Base-by-base conservation (phyloP, 805 yeast species). In the Blastobotrys chiropterorum region DNA sequence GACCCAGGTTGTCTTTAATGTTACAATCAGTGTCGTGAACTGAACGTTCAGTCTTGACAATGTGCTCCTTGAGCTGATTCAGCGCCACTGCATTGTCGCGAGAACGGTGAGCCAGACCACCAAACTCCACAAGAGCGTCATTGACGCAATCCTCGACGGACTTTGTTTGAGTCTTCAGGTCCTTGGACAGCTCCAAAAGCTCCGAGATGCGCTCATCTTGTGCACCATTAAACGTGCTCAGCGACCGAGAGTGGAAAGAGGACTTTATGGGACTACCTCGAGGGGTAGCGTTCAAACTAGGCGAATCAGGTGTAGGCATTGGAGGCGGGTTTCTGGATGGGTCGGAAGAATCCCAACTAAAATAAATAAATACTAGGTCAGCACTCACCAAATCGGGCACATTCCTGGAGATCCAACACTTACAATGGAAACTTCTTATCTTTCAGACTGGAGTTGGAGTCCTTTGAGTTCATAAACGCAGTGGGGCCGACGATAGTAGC, bases 321-420 rank as follows among this genome's bases (percentile, higher is more conserved):
- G 76, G 73, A 1, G 72, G 72, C n/a, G 75, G 75, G 34, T 69
- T 68, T 52, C 74, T 58, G 48, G 56, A 53, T 2, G 75, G 75
- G 49, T 72, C 73, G 15, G 67, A 64, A 22, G 73, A 69, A 45
- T 72, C 74, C 75, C 75, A 71, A 59, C 68, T 63, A n/a, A 31
- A 19, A 45, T n/a, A n/a, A 30, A 15, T 14, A 3, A 34, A 22
- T n/a, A 40, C 20, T 15, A 40, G 16, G 20, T 40, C 16, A 40
- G 17, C 16, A 15, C 20, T 3, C 13, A 13, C 43, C 16, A 40
- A 5, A 40, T 40, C 16, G 20, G 43, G 43, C 20, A 20, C 16
- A 8, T 40, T 40, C 43, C 7, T 40, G 43, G 43, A 14, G 50
- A 16, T 40, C 15, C 6, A 26, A 2, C 17, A 50, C 47, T 38